Evolutionary conservation across 129 eudicot genomes (phyloP).

Genomic region (Ambrosia trifida): DNA sequence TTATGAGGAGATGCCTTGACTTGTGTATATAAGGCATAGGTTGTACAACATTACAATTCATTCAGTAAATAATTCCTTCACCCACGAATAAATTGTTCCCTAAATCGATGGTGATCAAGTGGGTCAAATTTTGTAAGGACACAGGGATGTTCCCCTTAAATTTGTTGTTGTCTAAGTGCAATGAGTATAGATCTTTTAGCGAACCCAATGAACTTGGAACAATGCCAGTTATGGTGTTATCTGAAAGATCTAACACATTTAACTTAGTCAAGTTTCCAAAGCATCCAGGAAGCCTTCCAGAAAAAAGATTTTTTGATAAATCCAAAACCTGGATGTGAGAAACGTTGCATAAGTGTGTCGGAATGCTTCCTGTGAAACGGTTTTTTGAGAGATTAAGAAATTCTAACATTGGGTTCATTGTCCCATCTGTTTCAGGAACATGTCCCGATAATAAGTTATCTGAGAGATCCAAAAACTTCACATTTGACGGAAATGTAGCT

Average conservation of each 20-base stretch:
- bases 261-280: background rate
- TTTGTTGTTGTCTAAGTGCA: background rate
- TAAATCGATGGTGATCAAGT: background rate
- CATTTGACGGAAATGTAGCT: background rate
- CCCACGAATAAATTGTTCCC: background rate
- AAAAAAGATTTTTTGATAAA: constrained; percentile 9
- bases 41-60: too few species aligned
- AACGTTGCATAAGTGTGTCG: background rate
- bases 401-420: background rate
- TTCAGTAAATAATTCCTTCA: too few species aligned
- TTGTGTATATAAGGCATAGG: too few species aligned
- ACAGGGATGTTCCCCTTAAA: background rate
- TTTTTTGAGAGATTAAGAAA: constrained; percentile 4
- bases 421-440: background rate
- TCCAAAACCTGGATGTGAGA: background rate
- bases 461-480: background rate
- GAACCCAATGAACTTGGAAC: background rate
- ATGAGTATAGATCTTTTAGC: background rate
- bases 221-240: background rate
- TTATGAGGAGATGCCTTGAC: too few species aligned
- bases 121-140: background rate
- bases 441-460: background rate
- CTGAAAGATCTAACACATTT: background rate
- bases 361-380: constrained; percentile 2
- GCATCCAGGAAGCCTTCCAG: constrained; percentile 15